Evolutionary conservation across 1,284 basidiomycete species (phyloP), one percentile per base, ranked within the genome.

Genomic region (Sparassis latifolia): DNA sequence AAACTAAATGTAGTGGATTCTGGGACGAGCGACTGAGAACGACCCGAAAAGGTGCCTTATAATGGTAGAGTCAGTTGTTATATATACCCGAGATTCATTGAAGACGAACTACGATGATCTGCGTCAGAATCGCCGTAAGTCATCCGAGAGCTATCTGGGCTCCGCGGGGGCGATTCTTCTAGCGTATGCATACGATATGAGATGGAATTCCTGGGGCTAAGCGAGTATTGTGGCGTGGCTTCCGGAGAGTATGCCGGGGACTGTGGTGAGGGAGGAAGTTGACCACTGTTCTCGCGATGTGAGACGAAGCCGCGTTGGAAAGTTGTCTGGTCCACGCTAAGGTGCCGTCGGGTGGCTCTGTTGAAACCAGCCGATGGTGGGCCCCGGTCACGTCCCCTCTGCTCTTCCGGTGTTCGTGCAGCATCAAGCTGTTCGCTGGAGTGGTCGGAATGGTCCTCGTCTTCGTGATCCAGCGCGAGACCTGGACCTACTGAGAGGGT

Each of bases 401-500:
- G 42, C 28, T 57, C 55, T n/a, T 44, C 20, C 28, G 10, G 51
- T 28, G 37, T 28, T 32, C n/a, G n/a, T 3, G 30, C 42, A 12
- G 35, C 45, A 6, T 52, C 58, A 27, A 46, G 54, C 32, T 55
- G 58, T 20, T 62, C 57, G 48, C 63, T 60, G 5, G 58, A 53
- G 54, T 60, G 57, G 43, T 69, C 61, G 30, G 71, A 70, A 49
- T 60, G 61, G 46, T 74, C 69, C 41, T 69, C 66, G 44, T 74
- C 70, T 37, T 74, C 59, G 31, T 59, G 59, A n/a, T 68, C 67
- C 20, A 58, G 55, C 2, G 66, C 62, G 30, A 66, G 44, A 0
- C 89, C 88, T 0, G 92, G 92, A 0, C 90, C 92, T 39, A 96
- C 75, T 0, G 94, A 97, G 3, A 81, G 74, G 3, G 86, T 79